phyloP scores from a whole-genome alignment of 306 rosid genomes.

The Gleditsia sinensis region DNA sequence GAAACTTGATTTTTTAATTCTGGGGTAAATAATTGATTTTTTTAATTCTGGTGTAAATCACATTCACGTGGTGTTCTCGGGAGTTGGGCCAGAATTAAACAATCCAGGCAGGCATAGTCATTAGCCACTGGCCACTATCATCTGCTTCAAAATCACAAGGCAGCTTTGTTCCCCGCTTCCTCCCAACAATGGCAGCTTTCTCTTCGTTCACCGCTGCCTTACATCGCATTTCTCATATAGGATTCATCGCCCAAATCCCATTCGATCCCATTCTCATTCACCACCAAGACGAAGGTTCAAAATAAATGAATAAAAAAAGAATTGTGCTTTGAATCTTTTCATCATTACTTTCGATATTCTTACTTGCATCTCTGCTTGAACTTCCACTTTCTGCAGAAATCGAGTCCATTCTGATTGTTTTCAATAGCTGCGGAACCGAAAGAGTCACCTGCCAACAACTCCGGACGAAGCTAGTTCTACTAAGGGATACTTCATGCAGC shows the following conservation, averaged over 20 bases:
- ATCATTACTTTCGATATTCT: not conserved
- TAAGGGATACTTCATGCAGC: slow-evolving; percentile 83
- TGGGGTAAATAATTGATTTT: too few relatives aligned
- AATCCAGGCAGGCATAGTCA: too few relatives aligned
- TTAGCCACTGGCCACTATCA: too few relatives aligned
- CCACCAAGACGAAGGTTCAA: slow-evolving; percentile 56
- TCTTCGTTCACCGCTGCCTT: slow-evolving; percentile 44
- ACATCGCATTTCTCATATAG: slow-evolving; percentile 46
- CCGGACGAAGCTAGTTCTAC: slow-evolving; percentile 94
- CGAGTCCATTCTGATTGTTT: slow-evolving; percentile 47
- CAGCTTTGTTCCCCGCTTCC: too few relatives aligned
- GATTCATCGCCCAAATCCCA: slow-evolving; percentile 34
- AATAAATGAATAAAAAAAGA: not conserved
- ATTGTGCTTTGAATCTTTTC: not conserved
- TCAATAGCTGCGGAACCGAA: slow-evolving; percentile 79
- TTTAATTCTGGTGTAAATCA: too few relatives aligned
- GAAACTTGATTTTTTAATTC: too few relatives aligned
- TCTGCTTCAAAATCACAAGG: too few relatives aligned
- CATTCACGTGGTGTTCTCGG: too few relatives aligned
- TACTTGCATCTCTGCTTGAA: not conserved
- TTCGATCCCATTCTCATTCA: slow-evolving; percentile 43
- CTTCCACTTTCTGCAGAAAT: slow-evolving; percentile 41
- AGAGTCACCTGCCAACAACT: slow-evolving; percentile 74
- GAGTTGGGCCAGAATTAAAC: too few relatives aligned
- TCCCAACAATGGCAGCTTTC: slow-evolving; percentile 45